Conservation (phyloP, 2,329 filamentous ascomycete genomes). For the Dactylellina leptospora region DNA sequence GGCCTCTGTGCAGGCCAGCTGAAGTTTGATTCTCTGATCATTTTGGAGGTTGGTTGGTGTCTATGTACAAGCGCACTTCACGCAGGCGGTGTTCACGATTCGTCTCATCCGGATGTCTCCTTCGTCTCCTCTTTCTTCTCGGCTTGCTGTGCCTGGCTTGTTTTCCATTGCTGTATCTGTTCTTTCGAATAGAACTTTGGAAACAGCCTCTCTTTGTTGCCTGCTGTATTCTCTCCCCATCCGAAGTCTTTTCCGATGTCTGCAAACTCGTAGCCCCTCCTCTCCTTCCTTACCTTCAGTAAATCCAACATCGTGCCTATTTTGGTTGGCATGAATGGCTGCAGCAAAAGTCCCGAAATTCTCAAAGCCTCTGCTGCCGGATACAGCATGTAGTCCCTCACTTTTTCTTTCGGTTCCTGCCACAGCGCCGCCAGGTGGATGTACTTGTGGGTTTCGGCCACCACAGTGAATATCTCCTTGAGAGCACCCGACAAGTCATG, state of each 20-base stretch:
- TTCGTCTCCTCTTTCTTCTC: not conserved
- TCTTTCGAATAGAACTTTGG: conserved; percentile 1
- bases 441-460: conserved; percentile 74
- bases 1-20: not conserved
- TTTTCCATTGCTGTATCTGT: not conserved
- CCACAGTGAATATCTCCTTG: conserved; percentile 69
- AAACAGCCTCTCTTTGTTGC: conserved; percentile 31
- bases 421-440: conserved; percentile 75
- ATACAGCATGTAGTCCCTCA: conserved; percentile 67
- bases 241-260: conserved; percentile 70
- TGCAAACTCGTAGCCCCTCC: conserved; percentile 72
- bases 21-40: not conserved
- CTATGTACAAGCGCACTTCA: too few species aligned
- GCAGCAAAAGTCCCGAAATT: conserved; percentile 81
- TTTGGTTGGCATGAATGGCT: conserved; percentile 89
- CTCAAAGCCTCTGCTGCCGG: conserved; percentile 78
- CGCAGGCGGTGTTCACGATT: too few species aligned
- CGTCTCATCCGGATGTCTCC: too few species aligned
- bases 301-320: conserved; percentile 76
- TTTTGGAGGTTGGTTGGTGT: too few species aligned
- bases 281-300: conserved; percentile 73
- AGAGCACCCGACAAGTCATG: conserved; percentile 73
- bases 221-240: conserved; percentile 68
- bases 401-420: conserved; percentile 61
- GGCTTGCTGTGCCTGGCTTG: not conserved